Evolutionary conservation across 352 stramenopile genomes (phyloP).

Genomic region (Pythium oligandrum): DNA sequence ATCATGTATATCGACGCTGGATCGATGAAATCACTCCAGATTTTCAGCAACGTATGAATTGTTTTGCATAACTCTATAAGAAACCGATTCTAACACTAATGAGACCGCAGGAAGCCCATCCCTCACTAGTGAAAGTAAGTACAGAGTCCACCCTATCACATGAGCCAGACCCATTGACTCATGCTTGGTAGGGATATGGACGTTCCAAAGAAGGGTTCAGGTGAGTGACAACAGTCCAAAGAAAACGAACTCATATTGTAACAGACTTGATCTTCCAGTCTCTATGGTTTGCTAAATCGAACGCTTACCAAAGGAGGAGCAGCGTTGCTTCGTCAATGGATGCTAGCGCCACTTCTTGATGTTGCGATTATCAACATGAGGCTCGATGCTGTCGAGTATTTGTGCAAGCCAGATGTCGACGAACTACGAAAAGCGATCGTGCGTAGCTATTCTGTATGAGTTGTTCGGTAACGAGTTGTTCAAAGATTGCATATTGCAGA

Average conservation of each 20-base stretch:
- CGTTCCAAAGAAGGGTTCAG: slow-evolving; percentile 84
- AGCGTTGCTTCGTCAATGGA: slow-evolving; percentile 65
- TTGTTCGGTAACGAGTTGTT: neutral
- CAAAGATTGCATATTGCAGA: slow-evolving; percentile 20
- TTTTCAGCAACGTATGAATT: slow-evolving; percentile 64
- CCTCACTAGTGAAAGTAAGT: slow-evolving; percentile 67
- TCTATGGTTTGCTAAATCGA: slow-evolving; percentile 77
- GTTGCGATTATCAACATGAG: slow-evolving; percentile 43
- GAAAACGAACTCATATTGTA: too few species aligned
- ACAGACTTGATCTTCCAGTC: slow-evolving; percentile 19
- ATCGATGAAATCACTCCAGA: slow-evolving; percentile 72
- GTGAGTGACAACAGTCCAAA: slow-evolving; percentile 15
- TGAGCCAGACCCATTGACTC: neutral
- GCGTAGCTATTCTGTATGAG: neutral
- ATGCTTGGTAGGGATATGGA: slow-evolving; percentile 40
- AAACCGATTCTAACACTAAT: too few species aligned
- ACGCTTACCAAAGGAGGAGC: slow-evolving; percentile 68
- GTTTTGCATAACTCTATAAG: too few species aligned
- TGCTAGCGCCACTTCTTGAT: slow-evolving; percentile 67
- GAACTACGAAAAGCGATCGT: slow-evolving; percentile 63
- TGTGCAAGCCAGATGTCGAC: slow-evolving; percentile 40
- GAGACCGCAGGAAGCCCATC: slow-evolving; percentile 59
- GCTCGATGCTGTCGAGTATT: slow-evolving; percentile 54
- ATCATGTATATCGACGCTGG: slow-evolving; percentile 79
- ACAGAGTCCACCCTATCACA: too few species aligned